Conservation (phyloP, 2,329 filamentous ascomycete species). For the Fusarium sp. region DNA sequence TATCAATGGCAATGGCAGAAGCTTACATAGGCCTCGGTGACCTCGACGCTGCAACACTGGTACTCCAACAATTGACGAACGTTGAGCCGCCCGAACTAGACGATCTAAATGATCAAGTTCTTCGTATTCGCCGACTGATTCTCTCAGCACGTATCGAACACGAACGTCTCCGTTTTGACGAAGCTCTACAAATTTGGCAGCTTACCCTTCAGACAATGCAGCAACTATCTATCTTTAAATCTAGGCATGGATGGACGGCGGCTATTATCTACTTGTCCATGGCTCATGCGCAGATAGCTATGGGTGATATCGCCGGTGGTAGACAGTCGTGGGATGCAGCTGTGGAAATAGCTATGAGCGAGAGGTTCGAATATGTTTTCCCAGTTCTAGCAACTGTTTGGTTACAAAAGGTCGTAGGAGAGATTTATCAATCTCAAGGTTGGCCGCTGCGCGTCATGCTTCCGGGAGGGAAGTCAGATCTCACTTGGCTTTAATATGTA, state of each 20-base stretch:
- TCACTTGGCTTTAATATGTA: constrained; percentile 34
- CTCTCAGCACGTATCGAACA: constrained; percentile 47
- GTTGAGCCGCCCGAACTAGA: constrained; percentile 47
- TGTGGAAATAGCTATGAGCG: constrained; percentile 43
- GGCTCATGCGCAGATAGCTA: constrained; percentile 47
- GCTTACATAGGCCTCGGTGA: constrained; percentile 43
- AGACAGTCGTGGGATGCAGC: constrained; percentile 46
- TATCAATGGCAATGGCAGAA: constrained; percentile 48
- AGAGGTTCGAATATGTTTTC: constrained; percentile 53
- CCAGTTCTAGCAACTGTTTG: constrained; percentile 51
- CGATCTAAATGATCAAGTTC: constrained; percentile 52
- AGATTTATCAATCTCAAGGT: constrained; percentile 45
- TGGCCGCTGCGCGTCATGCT: constrained; percentile 54
- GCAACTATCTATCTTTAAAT: constrained; percentile 42
- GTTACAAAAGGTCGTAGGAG: constrained; percentile 47
- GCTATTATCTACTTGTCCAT: constrained; percentile 51
- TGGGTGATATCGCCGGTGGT: constrained; percentile 34
- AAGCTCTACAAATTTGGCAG: constrained; percentile 46
- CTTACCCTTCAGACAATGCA: constrained; percentile 38
- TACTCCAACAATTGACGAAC: constrained; percentile 30
- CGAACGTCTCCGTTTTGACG: constrained; percentile 11
- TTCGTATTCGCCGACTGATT: constrained; percentile 51
- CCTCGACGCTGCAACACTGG: constrained; percentile 23
- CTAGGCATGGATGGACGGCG: constrained; percentile 44
- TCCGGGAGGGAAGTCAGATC: constrained; percentile 49